These are phyloP conservation scores for Secale cereale DNA, from an alignment of 176 grass and related monocot species.

Conservation along the genomic window DNA sequence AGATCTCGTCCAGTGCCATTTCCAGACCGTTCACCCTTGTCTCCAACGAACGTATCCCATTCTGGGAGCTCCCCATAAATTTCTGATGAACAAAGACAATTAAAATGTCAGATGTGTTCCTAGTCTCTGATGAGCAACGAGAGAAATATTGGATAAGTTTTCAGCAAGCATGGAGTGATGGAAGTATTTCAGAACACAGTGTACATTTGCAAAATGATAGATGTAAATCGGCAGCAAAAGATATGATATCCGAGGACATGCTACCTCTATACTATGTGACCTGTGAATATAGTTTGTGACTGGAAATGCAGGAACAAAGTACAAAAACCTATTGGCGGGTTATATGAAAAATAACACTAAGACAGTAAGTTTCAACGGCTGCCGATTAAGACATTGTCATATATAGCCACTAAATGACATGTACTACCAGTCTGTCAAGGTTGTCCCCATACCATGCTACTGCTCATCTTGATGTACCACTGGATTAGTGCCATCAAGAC, in stretches of 20 bases:
- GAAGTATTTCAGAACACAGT: constrained; percentile 12
- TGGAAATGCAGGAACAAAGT: not conserved
- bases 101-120: not conserved
- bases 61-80: constrained; percentile 95
- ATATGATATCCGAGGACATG: not conserved
- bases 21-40: constrained; percentile 83
- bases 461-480: constrained; percentile 13
- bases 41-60: constrained; percentile 82
- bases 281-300: not conserved
- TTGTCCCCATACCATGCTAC: constrained; percentile 24
- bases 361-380: not conserved
- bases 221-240: not conserved
- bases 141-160: not conserved
- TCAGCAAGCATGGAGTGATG: not conserved
- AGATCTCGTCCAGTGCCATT: constrained; percentile 81
- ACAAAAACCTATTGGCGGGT: not conserved
- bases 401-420: constrained; percentile 16
- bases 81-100: constrained; percentile 51
- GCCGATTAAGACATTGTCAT: constrained; percentile 15
- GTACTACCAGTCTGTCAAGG: not conserved
- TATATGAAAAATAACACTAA: not conserved
- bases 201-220: no score
- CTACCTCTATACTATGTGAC: not conserved
- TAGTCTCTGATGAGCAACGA: not conserved
- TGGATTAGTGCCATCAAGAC: constrained; percentile 17